Conservation (phyloP, 164 flowering plant genomes). For the Santalum album region DNA sequence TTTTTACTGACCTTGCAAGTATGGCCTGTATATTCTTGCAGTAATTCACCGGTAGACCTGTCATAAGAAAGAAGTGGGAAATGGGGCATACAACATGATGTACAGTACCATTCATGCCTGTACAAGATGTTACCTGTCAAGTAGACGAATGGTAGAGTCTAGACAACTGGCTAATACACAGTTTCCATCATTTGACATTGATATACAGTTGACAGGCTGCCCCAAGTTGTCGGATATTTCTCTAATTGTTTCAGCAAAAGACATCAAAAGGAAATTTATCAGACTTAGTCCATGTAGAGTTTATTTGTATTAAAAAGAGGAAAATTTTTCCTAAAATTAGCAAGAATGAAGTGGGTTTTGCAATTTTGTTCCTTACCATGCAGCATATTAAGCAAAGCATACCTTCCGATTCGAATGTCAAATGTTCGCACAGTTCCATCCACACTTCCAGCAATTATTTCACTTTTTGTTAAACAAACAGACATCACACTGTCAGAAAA, state of each 20-base stretch:
- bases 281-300: background rate
- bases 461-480: conserved; percentile 73
- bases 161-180: conserved; percentile 87
- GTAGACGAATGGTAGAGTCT: conserved; percentile 81
- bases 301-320: background rate
- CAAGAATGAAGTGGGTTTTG: background rate
- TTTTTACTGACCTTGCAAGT: conserved; percentile 72
- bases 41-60: conserved; percentile 76
- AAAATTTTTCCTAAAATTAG: background rate
- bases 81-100: background rate
- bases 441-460: conserved; percentile 94
- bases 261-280: conserved; percentile 4
- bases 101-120: background rate
- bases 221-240: conserved; percentile 81
- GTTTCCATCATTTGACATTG: conserved; percentile 89
- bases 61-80: conserved; percentile 10
- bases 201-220: conserved; percentile 89
- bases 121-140: conserved; percentile 56
- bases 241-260: conserved; percentile 25
- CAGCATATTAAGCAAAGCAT: conserved; percentile 16
- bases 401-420: conserved; percentile 96
- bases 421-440: conserved; percentile 95
- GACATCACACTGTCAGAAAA: conserved; percentile 92
- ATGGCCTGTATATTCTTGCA: conserved; percentile 95
- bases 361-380: background rate